phyloP scores from a whole-genome alignment of 495 filamentous ascomycete species.

The Eremomyces bilateralis region DNA sequence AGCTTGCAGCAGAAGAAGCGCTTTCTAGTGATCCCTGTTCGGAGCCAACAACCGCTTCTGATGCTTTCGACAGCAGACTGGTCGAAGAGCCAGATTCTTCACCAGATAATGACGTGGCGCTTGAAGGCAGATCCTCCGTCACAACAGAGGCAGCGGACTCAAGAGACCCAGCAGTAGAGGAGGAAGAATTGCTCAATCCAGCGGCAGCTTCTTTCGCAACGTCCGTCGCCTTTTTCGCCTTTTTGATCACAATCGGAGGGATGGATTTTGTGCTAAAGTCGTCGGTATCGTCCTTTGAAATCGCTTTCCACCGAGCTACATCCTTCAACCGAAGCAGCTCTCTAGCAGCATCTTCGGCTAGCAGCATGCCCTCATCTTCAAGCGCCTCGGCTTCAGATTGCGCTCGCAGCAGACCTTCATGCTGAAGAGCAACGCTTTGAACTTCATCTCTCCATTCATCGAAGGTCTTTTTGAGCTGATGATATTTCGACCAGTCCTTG shows the following conservation, averaged over 20 bases:
- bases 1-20: constrained; percentile 13
- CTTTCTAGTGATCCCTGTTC: constrained; percentile 13
- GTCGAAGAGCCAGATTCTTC: no score
- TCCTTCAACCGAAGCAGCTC: constrained; percentile 71
- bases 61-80: constrained; percentile 11
- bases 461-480: constrained; percentile 61
- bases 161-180: no score
- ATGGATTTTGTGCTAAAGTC: constrained; percentile 44
- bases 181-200: no score
- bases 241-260: constrained; percentile 20
- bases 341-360: constrained; percentile 59
- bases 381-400: constrained; percentile 44
- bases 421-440: constrained; percentile 42
- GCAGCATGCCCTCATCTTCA: constrained; percentile 53
- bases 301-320: constrained; percentile 68
- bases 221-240: neutral
- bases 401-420: constrained; percentile 49
- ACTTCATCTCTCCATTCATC: constrained; percentile 73
- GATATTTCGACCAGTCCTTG: constrained; percentile 88
- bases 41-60: constrained; percentile 8
- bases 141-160: no score
- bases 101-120: no score
- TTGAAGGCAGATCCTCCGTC: no score
- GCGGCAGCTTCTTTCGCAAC: constrained; percentile 1
- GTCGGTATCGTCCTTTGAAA: constrained; percentile 48